Base-by-base conservation (phyloP, 140 eudicot species). In the Cichorium intybus region DNA sequence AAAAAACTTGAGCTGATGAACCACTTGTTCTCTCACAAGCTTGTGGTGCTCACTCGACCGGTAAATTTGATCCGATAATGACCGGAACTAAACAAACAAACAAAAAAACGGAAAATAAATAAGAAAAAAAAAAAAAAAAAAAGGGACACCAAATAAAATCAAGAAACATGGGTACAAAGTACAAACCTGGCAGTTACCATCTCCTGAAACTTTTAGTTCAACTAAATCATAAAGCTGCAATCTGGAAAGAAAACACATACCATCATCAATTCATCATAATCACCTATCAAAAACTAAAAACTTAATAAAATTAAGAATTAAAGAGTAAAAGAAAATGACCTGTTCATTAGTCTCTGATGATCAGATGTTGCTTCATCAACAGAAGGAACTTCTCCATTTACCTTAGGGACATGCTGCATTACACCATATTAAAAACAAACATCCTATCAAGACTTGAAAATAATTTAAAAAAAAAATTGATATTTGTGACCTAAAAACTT, bases 121-220 rank as follows among this genome's bases (percentile, higher is more conserved):
- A n/a, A n/a, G n/a, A 33, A 23, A 14, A 35, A 6, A 26, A 55
- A 71, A 31, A 74, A 65, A 48, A 9, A 60, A 27, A 22, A 34
- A 3, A 39, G 28, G 11, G 39, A 57, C 24, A 37, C 52, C 8
- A 24, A 20, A 20, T 48, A 26, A n/a, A 9, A 47, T 31, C 2
- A 57, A 16, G 20, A 53, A 22, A 31, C 1, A 12, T 10, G 48
- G 26, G 64, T 31, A 31, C 35, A 7, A 55, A 43, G 26, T 65
- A 70, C 86, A 28, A 70, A 89, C 97, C 95, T 89, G 97, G 58
- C 97, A 86, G 56, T 89, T 89, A 66, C 97, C 97, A 74, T 86
- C 97, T 67, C 97, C 97, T 33, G 78, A 71, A 60, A 89, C 85
- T 74, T 86, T 86, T 56, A 83, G 83, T 74, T 89, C 97, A 56